phyloP scores from a whole-genome alignment of 2,329 filamentous ascomycete genomes.

The Xylariaceae sp. region DNA sequence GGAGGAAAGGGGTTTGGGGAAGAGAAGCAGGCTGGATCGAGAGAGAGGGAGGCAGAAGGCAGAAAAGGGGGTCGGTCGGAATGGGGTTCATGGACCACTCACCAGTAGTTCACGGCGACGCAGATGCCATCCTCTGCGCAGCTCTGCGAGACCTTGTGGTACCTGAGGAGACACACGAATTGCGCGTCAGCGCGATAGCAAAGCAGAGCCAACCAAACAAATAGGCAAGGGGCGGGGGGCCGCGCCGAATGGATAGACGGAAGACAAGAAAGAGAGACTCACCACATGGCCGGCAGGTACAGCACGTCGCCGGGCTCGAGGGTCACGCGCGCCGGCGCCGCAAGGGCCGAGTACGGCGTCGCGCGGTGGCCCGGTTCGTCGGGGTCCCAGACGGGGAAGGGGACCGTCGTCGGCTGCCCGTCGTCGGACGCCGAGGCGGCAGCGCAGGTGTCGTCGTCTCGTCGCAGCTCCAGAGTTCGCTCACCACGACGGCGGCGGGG shows the following conservation, averaged over 20 bases:
- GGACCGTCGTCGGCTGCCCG: constrained; percentile 23
- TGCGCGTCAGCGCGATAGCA: background rate
- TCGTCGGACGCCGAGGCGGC: constrained; percentile 1
- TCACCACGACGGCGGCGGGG: too few relatives aligned
- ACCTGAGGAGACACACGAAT: constrained; percentile 40
- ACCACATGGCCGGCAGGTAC: constrained; percentile 77
- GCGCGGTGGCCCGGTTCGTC: constrained; percentile 42
- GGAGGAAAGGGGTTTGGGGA: too few relatives aligned
- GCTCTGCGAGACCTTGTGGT: constrained; percentile 73
- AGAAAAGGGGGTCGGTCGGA: background rate
- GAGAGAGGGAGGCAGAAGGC: background rate
- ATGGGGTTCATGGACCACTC: too few relatives aligned
- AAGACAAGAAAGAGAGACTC: constrained; percentile 16
- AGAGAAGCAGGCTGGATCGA: constrained; percentile 1
- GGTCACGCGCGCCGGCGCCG: constrained; percentile 57
- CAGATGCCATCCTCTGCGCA: constrained; percentile 63
- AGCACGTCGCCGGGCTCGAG: constrained; percentile 70
- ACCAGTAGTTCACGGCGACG: constrained; percentile 78
- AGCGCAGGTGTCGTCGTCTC: too few relatives aligned
- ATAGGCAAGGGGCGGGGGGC: too few relatives aligned
- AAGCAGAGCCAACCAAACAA: too few relatives aligned
- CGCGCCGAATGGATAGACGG: too few relatives aligned
- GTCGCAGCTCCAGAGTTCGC: background rate
- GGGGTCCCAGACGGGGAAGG: constrained; percentile 70
- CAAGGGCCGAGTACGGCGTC: constrained; percentile 53